Percentiles rank a stretch among this genome's conserved stretches.
Evolutionary conservation across 306 rosid species (phyloP).

Genomic region (Alnus glutinosa): DNA sequence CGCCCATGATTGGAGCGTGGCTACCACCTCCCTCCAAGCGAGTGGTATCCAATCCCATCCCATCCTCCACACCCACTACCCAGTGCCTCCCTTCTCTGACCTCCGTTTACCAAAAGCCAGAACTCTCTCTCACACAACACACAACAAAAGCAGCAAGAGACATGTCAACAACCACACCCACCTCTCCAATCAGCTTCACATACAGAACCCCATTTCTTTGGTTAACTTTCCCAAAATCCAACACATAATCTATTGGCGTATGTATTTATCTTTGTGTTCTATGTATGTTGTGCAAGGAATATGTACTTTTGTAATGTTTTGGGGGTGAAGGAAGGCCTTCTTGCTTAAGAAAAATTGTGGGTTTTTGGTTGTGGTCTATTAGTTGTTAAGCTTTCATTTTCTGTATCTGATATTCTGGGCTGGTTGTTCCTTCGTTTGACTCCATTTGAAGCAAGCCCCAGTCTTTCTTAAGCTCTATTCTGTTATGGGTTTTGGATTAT

Average conservation of each 20-base stretch:
- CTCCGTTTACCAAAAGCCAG: slow-evolving; percentile 10
- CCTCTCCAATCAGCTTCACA: slow-evolving; percentile 15
- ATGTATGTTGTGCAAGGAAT: too few relatives aligned
- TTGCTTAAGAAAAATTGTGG: slow-evolving; percentile 41
- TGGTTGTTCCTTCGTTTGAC: slow-evolving; percentile 59
- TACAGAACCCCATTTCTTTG: not conserved
- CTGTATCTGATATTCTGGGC: slow-evolving; percentile 55
- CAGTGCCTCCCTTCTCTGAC: slow-evolving; percentile 7
- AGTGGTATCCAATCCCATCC: not conserved
- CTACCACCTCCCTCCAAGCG: not conserved
- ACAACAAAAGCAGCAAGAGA: not conserved
- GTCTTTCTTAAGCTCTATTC: slow-evolving; percentile 38
- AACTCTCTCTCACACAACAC: not conserved
- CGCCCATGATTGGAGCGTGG: not conserved
- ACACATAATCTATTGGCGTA: not conserved
- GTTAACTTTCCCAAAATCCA: slow-evolving; percentile 1
- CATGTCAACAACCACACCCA: slow-evolving; percentile 35
- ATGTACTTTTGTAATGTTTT: slow-evolving; percentile 8
- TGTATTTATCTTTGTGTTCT: not conserved
- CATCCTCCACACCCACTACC: not conserved
- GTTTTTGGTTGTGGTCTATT: slow-evolving; percentile 46
- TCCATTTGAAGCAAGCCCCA: slow-evolving; percentile 73
- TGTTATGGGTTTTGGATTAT: slow-evolving; percentile 47
- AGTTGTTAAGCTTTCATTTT: slow-evolving; percentile 83
- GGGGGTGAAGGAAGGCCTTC: slow-evolving; percentile 33